These are phyloP conservation scores for Dichotomopilus funicola DNA, from an alignment of 2,329 filamentous ascomycete genomes.

Conservation along the genomic window DNA sequence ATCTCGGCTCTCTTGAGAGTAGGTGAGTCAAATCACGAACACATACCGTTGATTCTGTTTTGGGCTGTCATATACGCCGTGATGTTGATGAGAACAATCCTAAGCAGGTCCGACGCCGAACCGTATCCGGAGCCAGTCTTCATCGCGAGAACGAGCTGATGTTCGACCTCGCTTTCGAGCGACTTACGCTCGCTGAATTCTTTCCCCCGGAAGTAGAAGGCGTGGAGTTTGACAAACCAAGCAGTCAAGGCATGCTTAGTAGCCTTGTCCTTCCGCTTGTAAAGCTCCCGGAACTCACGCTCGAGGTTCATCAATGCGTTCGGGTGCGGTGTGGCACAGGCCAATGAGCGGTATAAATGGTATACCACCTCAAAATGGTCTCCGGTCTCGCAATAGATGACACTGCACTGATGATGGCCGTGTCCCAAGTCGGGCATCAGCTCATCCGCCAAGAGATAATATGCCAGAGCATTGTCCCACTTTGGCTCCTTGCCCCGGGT, in stretches of 20 bases:
- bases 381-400: constrained; percentile 70
- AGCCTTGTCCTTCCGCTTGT: constrained; percentile 32
- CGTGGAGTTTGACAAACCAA: constrained; percentile 84
- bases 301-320: constrained; percentile 71
- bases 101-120: constrained; percentile 57
- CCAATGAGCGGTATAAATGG: constrained; percentile 78
- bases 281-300: constrained; percentile 61
- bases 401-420: constrained; percentile 84
- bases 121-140: constrained; percentile 54
- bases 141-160: constrained; percentile 66
- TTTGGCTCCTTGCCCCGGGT: constrained; percentile 68
- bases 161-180: constrained; percentile 77
- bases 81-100: constrained; percentile 80
- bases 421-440: constrained; percentile 73
- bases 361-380: constrained; percentile 83
- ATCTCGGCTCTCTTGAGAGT: neutral
- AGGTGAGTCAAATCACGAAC: neutral
- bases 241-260: constrained; percentile 41
- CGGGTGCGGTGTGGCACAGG: constrained; percentile 66
- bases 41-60: constrained; percentile 50
- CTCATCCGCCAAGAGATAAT: constrained; percentile 75
- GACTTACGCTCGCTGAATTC: constrained; percentile 70
- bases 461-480: constrained; percentile 73
- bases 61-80: constrained; percentile 70
- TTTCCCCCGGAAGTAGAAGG: constrained; percentile 72